phyloP scores from a whole-genome alignment of 2,329 filamentous ascomycete genomes.

The Trichoderma guizhouense region DNA sequence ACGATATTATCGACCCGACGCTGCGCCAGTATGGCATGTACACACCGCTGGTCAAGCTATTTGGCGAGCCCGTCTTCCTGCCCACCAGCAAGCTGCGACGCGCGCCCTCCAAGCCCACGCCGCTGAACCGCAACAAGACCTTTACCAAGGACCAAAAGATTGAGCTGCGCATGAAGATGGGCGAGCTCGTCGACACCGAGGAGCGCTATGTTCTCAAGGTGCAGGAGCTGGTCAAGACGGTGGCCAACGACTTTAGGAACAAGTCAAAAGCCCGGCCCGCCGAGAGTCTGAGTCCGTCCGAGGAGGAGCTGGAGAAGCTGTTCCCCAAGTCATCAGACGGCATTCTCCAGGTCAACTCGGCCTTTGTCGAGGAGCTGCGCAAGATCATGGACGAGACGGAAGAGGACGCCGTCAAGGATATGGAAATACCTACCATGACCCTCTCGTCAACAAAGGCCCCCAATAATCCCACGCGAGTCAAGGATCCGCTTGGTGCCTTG shows the following conservation, averaged over 20 bases:
- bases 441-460: constrained; percentile 43
- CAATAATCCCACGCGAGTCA: constrained; percentile 45
- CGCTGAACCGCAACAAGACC: constrained; percentile 71
- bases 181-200: constrained; percentile 88
- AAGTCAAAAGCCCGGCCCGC: constrained; percentile 58
- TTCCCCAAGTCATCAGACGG: constrained; percentile 78
- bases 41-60: constrained; percentile 69
- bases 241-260: constrained; percentile 75
- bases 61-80: constrained; percentile 82
- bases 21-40: constrained; percentile 73
- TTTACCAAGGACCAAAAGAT: constrained; percentile 82
- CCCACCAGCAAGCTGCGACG: constrained; percentile 81
- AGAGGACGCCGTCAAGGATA: constrained; percentile 71
- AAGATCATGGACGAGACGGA: constrained; percentile 79
- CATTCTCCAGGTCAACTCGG: constrained; percentile 78
- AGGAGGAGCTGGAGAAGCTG: constrained; percentile 68
- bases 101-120: constrained; percentile 81
- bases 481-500: constrained; percentile 74
- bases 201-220: constrained; percentile 90
- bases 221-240: constrained; percentile 73
- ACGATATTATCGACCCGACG: constrained; percentile 62
- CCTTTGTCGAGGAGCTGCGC: constrained; percentile 74
- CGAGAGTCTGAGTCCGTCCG: constrained; percentile 67
- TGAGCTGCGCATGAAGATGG: constrained; percentile 81
- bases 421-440: constrained; percentile 55